Evolutionary conservation across 164 flowering plant species (phyloP), one percentile per base, ranked within the genome.

Genomic region (Akebia trifoliata): DNA sequence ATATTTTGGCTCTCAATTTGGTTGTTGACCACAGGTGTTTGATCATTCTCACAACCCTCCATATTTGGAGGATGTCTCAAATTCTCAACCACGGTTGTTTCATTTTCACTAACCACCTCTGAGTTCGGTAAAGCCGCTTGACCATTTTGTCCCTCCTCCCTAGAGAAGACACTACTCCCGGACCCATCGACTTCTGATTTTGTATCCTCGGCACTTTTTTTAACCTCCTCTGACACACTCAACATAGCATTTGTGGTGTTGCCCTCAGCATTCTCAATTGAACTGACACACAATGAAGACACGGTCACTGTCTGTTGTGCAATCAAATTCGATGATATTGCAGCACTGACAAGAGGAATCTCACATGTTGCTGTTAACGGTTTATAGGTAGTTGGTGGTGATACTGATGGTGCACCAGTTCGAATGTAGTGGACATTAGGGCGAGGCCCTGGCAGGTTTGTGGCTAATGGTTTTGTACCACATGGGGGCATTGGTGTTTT

Each of bases 401-500:
- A 50, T n/a, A 21, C 35, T n/a, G 36, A 14, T 12, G 54, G 8
- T 28, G 14, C 12, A 28, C 35, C 54, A 25, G 36, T 28, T 50
- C 54, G 54, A 29, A 50, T 50, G 54, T 50, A 50, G 20, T 50
- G 54, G 22, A 50, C 54, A 10, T 50, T 50, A 50, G 54, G 34
- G 15, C 35, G 54, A 28, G 32, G 14, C 6, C 54, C 54, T n/a
- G 35, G 3, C 5, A 11, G 54, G 21, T 29, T 50, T 8, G 11
- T 14, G n/a, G 43, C 43, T 11, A 17, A 6, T 39, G n/a, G 11
- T 17, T 17, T 4, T n/a, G n/a, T n/a, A n/a, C n/a, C n/a, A n/a
- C n/a, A n/a, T n/a, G n/a, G n/a, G n/a, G 78, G 44, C 36, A 66
- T 8, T 15, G 76, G 59, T 22, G 86, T 40, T 68, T 80, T 78